These are phyloP conservation scores for Rhodotorula babjevae DNA, from an alignment of 768 basidiomycete species.

Conservation along the genomic window DNA sequence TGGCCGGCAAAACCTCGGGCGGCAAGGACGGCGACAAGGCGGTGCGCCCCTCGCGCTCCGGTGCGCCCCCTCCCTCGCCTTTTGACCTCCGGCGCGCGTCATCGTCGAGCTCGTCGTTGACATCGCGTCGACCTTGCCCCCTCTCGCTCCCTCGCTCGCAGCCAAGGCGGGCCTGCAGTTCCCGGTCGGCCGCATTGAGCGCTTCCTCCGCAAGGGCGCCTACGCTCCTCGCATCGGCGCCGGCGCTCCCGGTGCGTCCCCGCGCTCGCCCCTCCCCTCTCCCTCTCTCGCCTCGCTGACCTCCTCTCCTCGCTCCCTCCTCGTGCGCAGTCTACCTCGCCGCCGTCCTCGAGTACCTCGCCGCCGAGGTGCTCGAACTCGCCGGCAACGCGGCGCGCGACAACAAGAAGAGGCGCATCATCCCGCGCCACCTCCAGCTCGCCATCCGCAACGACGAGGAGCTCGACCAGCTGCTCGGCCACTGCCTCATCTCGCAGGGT, in stretches of 20 bases:
- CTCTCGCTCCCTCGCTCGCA: not conserved
- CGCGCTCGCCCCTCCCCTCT: too few relatives aligned
- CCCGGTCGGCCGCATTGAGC: not conserved
- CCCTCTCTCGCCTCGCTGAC: too few relatives aligned
- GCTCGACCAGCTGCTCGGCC: too few relatives aligned
- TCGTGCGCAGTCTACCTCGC: constrained; percentile 30
- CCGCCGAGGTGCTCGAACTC: constrained; percentile 84
- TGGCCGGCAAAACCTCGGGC: not conserved
- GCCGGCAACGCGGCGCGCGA: constrained; percentile 68
- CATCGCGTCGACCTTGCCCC: not conserved
- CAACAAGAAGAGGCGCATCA: constrained; percentile 54
- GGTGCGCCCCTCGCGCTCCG: too few relatives aligned
- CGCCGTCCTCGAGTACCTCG: constrained; percentile 59
- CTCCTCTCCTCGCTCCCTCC: too few relatives aligned
- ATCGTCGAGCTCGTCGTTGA: not conserved
- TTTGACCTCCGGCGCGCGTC: too few relatives aligned
- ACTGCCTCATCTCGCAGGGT: too few relatives aligned
- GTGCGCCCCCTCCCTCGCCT: too few relatives aligned
- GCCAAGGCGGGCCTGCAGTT: constrained; percentile 3
- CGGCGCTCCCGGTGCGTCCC: not conserved
- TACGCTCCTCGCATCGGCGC: not conserved
- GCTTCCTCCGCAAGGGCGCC: not conserved
- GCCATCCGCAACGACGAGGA: constrained; percentile 71
- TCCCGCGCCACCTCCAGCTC: constrained; percentile 86
- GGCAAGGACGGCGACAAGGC: not conserved